Percentiles rank a stretch among this genome's conserved stretches.
Conservation (phyloP, 139 green algal species). For the Coelastrella sp. region DNA sequence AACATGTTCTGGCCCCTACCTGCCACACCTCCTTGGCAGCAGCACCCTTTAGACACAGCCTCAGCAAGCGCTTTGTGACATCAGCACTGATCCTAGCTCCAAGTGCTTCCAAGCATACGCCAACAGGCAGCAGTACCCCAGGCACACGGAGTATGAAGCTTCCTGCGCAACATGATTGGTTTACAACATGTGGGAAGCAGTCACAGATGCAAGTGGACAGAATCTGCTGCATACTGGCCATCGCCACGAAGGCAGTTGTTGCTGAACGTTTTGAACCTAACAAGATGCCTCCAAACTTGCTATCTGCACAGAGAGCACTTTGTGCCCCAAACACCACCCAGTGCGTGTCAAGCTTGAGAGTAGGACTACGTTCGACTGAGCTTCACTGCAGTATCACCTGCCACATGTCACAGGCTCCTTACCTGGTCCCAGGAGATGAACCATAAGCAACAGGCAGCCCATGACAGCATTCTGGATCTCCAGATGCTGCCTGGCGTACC, state of each 20-base stretch:
- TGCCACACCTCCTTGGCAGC: conserved; percentile 20
- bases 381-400: background rate
- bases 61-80: background rate
- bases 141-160: conserved; percentile 2
- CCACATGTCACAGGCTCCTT: background rate
- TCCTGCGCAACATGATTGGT: background rate
- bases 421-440: conserved; percentile 38
- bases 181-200: too few relatives aligned
- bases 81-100: background rate
- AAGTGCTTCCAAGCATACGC: conserved; percentile 27
- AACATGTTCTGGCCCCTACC: conserved; percentile 7
- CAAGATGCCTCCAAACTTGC: too few relatives aligned
- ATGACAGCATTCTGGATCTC: background rate
- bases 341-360: background rate
- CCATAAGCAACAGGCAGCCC: conserved; percentile 12
- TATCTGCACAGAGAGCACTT: too few relatives aligned
- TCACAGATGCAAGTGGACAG: too few relatives aligned
- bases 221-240: too few relatives aligned
- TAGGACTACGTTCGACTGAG: background rate
- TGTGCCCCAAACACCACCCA: too few relatives aligned
- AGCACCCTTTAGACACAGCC: conserved; percentile 5
- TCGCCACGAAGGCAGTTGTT: too few relatives aligned
- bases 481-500: background rate
- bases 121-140: conserved; percentile 20
- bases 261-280: too few relatives aligned